Percentiles rank a stretch among this genome's conserved stretches.
These are phyloP conservation scores for Cucumis melo DNA, from an alignment of 306 rosid genomes.

Conservation along the genomic window DNA sequence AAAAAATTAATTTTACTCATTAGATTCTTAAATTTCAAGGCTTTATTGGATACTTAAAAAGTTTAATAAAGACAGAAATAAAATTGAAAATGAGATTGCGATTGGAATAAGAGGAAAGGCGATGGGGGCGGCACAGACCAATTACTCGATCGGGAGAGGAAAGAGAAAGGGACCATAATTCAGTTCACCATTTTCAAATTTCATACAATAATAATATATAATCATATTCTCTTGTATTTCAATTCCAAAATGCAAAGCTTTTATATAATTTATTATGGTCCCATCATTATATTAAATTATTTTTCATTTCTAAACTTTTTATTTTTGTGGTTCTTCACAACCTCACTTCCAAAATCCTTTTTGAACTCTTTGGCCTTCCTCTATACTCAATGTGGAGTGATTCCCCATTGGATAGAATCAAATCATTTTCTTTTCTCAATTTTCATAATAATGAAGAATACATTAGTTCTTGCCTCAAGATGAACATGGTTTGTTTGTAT, in stretches of 20 bases:
- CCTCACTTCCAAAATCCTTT: no score
- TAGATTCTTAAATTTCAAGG: no score
- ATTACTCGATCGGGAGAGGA: background rate
- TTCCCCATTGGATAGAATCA: background rate
- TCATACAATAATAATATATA: no score
- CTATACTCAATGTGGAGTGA: background rate
- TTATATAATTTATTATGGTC: background rate
- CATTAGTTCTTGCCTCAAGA: background rate
- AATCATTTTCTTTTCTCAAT: background rate
- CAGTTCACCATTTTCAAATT: no score
- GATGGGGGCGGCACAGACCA: conserved; percentile 1
- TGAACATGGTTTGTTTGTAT: no score
- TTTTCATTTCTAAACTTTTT: no score
- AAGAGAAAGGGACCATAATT: background rate
- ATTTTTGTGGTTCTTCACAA: background rate
- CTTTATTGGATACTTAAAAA: no score
- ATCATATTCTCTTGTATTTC: background rate
- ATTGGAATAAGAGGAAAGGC: background rate
- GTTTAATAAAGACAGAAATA: no score
- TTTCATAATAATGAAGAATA: no score
- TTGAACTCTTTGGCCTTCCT: background rate
- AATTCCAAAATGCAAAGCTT: background rate
- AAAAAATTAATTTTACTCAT: no score
- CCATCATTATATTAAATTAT: no score
- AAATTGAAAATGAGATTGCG: background rate